phyloP scores from a whole-genome alignment of 129 eudicot species.

The Calendula officinalis region DNA sequence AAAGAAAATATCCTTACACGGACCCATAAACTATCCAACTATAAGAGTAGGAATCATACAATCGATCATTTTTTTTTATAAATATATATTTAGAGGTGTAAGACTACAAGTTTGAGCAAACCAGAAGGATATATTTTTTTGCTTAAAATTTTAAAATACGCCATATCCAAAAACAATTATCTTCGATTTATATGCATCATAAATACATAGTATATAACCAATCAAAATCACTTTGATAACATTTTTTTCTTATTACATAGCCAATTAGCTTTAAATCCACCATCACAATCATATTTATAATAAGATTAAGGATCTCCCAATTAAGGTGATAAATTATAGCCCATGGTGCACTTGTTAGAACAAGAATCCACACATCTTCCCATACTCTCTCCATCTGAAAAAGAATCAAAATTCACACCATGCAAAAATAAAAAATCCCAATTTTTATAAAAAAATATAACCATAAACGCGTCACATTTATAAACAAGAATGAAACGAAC shows the following conservation, averaged over 20 bases:
- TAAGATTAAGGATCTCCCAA: not conserved
- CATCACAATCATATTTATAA: constrained; percentile 3
- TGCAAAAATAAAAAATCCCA: not conserved
- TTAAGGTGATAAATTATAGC: constrained; percentile 32
- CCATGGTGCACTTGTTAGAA: constrained; percentile 50
- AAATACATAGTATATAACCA: not conserved
- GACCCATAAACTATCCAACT: no score
- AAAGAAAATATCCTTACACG: no score
- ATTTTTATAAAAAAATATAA: not conserved
- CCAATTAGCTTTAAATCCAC: constrained; percentile 1
- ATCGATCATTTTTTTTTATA: no score
- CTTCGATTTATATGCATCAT: constrained; percentile 5
- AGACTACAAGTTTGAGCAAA: not conserved
- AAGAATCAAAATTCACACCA: not conserved
- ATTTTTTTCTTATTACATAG: not conserved
- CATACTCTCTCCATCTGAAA: constrained; percentile 55
- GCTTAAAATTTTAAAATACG: not conserved
- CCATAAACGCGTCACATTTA: not conserved
- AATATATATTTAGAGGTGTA: not conserved
- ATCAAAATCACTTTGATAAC: not conserved
- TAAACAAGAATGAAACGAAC: not conserved
- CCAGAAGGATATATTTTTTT: not conserved
- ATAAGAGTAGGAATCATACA: no score
- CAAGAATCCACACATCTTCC: constrained; percentile 72
- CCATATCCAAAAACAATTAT: not conserved